Conservation (phyloP, 257 asterid genomes). For the Handroanthus guayacan region DNA sequence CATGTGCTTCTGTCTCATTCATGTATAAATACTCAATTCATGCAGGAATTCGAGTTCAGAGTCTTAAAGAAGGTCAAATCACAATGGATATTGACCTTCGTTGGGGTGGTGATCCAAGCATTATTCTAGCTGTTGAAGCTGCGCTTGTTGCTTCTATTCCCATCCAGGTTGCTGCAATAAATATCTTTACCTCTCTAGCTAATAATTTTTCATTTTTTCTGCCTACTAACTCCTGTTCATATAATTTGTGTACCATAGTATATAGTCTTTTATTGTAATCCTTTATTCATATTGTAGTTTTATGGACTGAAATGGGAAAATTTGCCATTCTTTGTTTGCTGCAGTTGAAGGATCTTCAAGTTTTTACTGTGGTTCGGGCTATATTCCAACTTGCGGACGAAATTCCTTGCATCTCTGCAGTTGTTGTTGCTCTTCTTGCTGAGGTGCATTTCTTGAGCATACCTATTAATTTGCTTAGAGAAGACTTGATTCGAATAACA, state of each 20-base stretch:
- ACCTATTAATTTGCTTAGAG: background rate
- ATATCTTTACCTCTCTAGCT: slow-evolving; percentile 20
- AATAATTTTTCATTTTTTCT: background rate
- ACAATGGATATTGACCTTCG: slow-evolving; percentile 98
- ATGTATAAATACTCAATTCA: slow-evolving; percentile 35
- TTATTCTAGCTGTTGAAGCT: slow-evolving; percentile 92
- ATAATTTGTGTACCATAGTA: background rate
- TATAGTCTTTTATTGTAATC: background rate
- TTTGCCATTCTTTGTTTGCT: slow-evolving; percentile 33
- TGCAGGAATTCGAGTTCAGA: slow-evolving; percentile 98
- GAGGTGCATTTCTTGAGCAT: slow-evolving; percentile 59
- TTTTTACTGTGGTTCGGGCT: slow-evolving; percentile 92
- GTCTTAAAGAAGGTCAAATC: slow-evolving; percentile 96
- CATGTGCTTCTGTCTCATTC: slow-evolving; percentile 24
- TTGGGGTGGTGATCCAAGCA: slow-evolving; percentile 99
- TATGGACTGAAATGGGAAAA: slow-evolving; percentile 22
- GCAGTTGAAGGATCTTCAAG: slow-evolving; percentile 98
- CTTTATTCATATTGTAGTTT: background rate
- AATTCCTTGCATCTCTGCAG: slow-evolving; percentile 98
- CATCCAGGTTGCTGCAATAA: slow-evolving; percentile 71
- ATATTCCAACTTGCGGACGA: slow-evolving; percentile 96
- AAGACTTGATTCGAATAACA: background rate
- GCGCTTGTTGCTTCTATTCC: slow-evolving; percentile 97
- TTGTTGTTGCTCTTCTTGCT: slow-evolving; percentile 97
- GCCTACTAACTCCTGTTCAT: slow-evolving; percentile 20